A percentile compares a stretch with the other conserved stretches of the same genome.
Evolutionary conservation across 148 eudicot genomes (phyloP).

Genomic region (Rheum nobile): DNA sequence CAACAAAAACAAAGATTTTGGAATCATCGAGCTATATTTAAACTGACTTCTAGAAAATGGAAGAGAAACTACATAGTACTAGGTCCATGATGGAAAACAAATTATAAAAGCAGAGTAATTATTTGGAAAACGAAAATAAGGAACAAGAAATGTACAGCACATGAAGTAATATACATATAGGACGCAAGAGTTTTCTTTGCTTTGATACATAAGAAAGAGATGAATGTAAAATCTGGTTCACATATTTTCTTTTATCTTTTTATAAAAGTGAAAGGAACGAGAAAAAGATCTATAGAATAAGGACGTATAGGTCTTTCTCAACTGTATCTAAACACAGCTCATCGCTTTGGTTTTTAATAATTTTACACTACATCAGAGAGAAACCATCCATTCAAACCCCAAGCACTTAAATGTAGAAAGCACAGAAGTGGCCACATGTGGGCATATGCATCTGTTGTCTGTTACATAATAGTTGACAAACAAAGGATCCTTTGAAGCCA

Average conservation of each 20-base stretch:
- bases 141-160: neutral
- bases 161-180: neutral
- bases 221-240: neutral
- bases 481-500: neutral
- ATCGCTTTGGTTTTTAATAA: neutral
- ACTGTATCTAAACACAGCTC: neutral
- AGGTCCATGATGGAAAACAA: neutral
- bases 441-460: neutral
- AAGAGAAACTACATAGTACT: neutral
- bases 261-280: neutral
- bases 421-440: neutral
- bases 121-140: neutral
- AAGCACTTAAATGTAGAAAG: neutral
- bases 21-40: neutral
- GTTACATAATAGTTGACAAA: neutral
- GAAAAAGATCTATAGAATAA: neutral
- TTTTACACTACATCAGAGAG: neutral
- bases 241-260: neutral
- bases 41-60: neutral
- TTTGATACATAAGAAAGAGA: neutral
- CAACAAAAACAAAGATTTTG: constrained; percentile 10
- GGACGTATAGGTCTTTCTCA: neutral
- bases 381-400: neutral
- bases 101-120: neutral
- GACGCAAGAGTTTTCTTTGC: neutral